Percentiles rank a stretch among this genome's conserved stretches.
Conservation (phyloP, 2,329 filamentous ascomycete genomes). For the Aspergillus tamarii region DNA sequence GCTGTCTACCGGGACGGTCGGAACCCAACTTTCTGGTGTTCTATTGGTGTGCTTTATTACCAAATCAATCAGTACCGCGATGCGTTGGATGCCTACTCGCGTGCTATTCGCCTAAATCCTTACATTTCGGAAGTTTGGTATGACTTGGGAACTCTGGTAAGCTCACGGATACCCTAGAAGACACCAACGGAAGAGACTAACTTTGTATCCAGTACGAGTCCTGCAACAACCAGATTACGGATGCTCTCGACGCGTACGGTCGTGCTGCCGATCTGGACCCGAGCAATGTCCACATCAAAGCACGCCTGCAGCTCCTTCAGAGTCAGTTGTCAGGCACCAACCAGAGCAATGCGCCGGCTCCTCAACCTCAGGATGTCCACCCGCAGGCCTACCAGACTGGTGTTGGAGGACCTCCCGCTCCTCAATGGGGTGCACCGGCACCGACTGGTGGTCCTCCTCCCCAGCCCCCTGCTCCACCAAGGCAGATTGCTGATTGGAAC, state of each 20-base stretch:
- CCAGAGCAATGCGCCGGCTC: conserved; percentile 71
- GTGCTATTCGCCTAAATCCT: conserved; percentile 92
- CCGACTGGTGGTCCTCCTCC: conserved; percentile 49
- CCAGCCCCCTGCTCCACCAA: conserved; percentile 67
- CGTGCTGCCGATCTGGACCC: conserved; percentile 94
- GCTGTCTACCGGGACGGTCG: conserved; percentile 96
- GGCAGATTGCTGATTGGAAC: conserved; percentile 63
- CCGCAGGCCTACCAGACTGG: conserved; percentile 90
- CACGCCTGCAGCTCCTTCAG: conserved; percentile 84
- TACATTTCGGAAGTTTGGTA: conserved; percentile 99
- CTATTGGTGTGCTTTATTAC: conserved; percentile 97
- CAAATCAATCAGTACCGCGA: conserved; percentile 99
- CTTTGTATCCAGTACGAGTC: conserved; percentile 75
- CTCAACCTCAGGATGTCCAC: conserved; percentile 87
- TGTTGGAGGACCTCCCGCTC: conserved; percentile 80
- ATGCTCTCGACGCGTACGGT: conserved; percentile 94
- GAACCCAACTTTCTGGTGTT: conserved; percentile 99
- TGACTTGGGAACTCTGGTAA: conserved; percentile 90
- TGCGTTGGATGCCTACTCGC: conserved; percentile 94
- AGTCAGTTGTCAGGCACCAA: conserved; percentile 71
- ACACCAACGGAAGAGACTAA: conserved; percentile 4
- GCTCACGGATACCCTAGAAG: conserved; percentile 38
- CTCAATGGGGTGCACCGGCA: conserved; percentile 84
- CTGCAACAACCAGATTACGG: conserved; percentile 97
- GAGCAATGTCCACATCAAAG: conserved; percentile 92